phyloP scores from a whole-genome alignment of 352 stramenopile genomes.

The Phytophthora hibernalis region DNA sequence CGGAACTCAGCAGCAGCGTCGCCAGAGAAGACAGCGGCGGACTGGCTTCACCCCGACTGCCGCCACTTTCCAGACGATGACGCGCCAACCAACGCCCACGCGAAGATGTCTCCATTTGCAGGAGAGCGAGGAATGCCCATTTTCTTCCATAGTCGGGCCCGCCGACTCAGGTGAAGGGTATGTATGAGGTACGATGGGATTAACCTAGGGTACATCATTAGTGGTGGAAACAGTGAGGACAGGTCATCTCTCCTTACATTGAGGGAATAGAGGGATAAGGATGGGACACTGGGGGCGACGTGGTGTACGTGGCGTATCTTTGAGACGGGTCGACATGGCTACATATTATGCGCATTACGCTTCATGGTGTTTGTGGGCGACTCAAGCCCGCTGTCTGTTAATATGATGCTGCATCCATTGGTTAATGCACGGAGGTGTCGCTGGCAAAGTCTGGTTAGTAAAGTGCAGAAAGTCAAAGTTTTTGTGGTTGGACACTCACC shows the following conservation, averaged over 20 bases:
- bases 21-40: slow-evolving; percentile 23
- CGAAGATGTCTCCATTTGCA: slow-evolving; percentile 29
- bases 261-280: not conserved
- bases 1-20: slow-evolving; percentile 33
- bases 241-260: slow-evolving; percentile 14
- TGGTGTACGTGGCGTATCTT: slow-evolving; percentile 3
- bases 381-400: slow-evolving; percentile 30
- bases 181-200: not conserved
- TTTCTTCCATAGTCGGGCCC: slow-evolving; percentile 28
- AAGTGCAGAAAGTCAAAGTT: slow-evolving; percentile 1
- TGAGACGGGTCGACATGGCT: slow-evolving; percentile 27
- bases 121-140: slow-evolving; percentile 1
- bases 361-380: not conserved
- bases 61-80: slow-evolving; percentile 27
- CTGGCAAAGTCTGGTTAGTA: slow-evolving; percentile 31
- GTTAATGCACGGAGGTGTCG: slow-evolving; percentile 69
- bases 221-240: slow-evolving; percentile 2
- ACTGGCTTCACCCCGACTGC: slow-evolving; percentile 25
- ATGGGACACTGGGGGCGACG: not conserved
- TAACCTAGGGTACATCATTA: not conserved
- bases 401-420: slow-evolving; percentile 84
- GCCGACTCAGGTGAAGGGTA: slow-evolving; percentile 1
- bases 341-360: slow-evolving; percentile 10
- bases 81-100: slow-evolving; percentile 33
- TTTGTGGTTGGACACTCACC: slow-evolving; percentile 25